Evolutionary conservation across 495 filamentous ascomycete species (phyloP), one percentile per base, ranked within the genome.

Genomic region (Delitschia confertaspora): DNA sequence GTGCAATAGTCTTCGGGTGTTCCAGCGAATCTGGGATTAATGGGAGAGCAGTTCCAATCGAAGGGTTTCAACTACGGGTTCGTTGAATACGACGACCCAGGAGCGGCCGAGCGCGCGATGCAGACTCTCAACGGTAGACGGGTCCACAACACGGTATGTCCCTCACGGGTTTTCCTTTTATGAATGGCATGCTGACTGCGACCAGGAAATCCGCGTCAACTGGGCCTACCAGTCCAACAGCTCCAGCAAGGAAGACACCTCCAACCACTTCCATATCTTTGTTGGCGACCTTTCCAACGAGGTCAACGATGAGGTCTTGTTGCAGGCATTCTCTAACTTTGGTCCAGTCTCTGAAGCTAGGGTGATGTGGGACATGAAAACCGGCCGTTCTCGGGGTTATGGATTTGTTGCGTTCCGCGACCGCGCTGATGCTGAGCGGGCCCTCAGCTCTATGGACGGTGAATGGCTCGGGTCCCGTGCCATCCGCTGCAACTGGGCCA

Each of bases 301-400:
- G 62, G 91, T 99, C 53, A 99, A 99, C 56, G 91, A 99, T 54
- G 91, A 99, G 61, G 78, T 96, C 37, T 69, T 99, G 21, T 69
- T 82, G 6, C 91, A 96, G 65, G 93, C 93, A 13, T 99, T 99
- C 65, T 93, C 85, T 29, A 88, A 88, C 26, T 99, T 96, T 64
- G 91, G 91, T 8, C 83, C 79, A 3, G 88, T 99, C 24, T 96
- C 93, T n/a, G 91, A 99, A 66, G 91, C 91, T 45, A 87, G 91
- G 49, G 91, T 99, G 44, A 99, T 99, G 91, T 99, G 91, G 91
- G 91, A 99, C 60, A 99, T 99, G 91, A 99, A 99, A 73, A 99
- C 91, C 29, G 91, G 91, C 45, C 82, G 91, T 42, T 96, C 91
- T 35, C 83, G 91, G 51, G 91, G 91, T 36, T 99, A 99, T 57